Conservation (phyloP, 2,329 filamentous ascomycete genomes). For the Phialemonium atrogriseum region DNA sequence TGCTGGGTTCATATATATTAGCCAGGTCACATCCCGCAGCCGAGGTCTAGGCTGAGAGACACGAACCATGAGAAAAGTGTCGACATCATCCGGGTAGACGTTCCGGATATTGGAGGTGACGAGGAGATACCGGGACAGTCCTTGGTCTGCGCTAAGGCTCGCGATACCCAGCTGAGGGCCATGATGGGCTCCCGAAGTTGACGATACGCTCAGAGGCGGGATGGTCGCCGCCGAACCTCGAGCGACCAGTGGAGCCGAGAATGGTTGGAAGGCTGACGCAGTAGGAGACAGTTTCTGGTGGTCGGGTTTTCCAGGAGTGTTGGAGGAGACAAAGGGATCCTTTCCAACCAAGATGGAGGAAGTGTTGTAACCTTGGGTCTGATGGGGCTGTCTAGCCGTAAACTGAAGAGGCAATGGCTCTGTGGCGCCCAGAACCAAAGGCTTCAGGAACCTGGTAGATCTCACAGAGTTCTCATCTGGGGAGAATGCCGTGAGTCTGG, state of each 20-base stretch:
- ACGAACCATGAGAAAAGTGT: conserved; percentile 37
- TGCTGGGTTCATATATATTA: conserved; percentile 22
- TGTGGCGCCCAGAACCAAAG: conserved; percentile 20
- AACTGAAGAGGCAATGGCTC: conserved; percentile 16
- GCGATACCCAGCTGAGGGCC: conserved; percentile 36
- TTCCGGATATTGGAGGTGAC: conserved; percentile 23
- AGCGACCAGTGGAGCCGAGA: conserved; percentile 18
- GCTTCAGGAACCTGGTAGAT: conserved; percentile 28
- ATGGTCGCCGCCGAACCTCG: conserved; percentile 9
- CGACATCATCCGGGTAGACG: conserved; percentile 29
- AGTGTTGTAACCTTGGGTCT: too few species aligned
- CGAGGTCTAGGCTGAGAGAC: conserved; percentile 8
- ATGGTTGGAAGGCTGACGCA: conserved; percentile 53
- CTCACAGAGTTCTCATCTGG: conserved; percentile 45
- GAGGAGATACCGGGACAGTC: conserved; percentile 31
- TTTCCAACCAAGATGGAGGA: conserved; percentile 25
- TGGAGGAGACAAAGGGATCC: conserved; percentile 46
- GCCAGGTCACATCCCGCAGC: not conserved
- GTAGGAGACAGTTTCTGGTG: conserved; percentile 56
- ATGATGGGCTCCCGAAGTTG: conserved; percentile 21
- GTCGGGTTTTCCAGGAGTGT: conserved; percentile 21
- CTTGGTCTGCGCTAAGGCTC: not conserved
- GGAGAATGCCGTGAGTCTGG: conserved; percentile 55
- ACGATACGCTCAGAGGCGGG: conserved; percentile 1
- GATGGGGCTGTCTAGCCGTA: too few species aligned